Evolutionary conservation across 1,284 basidiomycete genomes (phyloP).

Genomic region (Heterobasidion irregulare): DNA sequence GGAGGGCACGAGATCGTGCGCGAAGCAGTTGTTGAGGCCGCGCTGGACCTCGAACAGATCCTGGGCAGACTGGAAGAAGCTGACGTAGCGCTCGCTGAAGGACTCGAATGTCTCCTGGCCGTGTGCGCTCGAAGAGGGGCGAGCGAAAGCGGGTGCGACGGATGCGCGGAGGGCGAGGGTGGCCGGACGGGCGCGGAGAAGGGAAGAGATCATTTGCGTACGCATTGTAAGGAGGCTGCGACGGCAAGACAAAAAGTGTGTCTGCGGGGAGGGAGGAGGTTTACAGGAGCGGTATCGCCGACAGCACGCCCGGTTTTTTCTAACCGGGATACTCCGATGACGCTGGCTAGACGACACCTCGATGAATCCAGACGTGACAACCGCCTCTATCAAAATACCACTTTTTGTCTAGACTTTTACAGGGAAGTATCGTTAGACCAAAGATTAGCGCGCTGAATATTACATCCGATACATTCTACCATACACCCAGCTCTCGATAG

Average conservation of each 20-base stretch:
- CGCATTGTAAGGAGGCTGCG: background rate
- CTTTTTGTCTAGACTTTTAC: background rate
- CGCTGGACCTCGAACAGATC: slow-evolving; percentile 98
- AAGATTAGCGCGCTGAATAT: too few relatives aligned
- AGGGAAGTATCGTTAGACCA: too few relatives aligned
- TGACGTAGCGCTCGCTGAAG: slow-evolving; percentile 90
- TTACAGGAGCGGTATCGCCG: background rate
- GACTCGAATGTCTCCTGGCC: slow-evolving; percentile 89
- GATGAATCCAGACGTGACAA: background rate
- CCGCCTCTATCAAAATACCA: background rate
- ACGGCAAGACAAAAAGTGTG: background rate
- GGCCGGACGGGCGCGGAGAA: slow-evolving; percentile 46
- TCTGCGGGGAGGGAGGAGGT: slow-evolving; percentile 23
- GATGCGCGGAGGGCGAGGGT: slow-evolving; percentile 4
- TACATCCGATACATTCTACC: background rate
- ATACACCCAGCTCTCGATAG: background rate
- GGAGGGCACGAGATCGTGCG: slow-evolving; percentile 95
- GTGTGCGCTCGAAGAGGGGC: slow-evolving; percentile 46
- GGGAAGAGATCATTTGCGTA: slow-evolving; percentile 39
- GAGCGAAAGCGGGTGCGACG: slow-evolving; percentile 32
- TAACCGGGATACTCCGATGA: background rate
- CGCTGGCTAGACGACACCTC: background rate
- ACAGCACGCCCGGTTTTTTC: slow-evolving; percentile 4
- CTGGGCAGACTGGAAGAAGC: slow-evolving; percentile 88
- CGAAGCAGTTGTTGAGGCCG: slow-evolving; percentile 98